Evolutionary conservation across 192 early-diverging fungal species (phyloP).

Genomic region (Gonapodya prolifera): DNA sequence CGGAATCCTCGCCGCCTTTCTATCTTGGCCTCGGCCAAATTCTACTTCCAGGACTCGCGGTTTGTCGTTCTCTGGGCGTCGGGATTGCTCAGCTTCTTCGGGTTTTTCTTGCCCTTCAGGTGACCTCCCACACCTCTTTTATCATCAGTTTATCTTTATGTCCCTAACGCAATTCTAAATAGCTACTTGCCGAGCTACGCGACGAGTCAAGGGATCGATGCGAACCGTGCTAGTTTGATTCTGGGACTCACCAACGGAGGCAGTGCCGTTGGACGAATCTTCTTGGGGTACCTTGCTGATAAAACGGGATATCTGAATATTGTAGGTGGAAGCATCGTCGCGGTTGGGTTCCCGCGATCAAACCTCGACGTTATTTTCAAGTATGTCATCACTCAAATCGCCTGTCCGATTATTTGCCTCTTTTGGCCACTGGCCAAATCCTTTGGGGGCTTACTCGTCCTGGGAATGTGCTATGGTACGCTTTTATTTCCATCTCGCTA

Average conservation of each 20-base stretch:
- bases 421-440: conserved; percentile 36
- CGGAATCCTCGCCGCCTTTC: not conserved
- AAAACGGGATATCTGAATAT: conserved; percentile 45
- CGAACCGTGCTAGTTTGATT: conserved; percentile 47
- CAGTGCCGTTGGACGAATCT: conserved; percentile 46
- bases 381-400: conserved; percentile 20
- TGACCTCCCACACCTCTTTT: not conserved
- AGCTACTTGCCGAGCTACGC: conserved; percentile 19
- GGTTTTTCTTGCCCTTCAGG: not conserved
- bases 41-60: not conserved
- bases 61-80: not conserved
- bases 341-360: not conserved
- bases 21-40: not conserved
- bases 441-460: conserved; percentile 18
- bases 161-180: not conserved
- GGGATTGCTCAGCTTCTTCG: not conserved
- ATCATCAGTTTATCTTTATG: not conserved
- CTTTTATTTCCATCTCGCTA: not conserved
- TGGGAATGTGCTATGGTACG: conserved; percentile 28
- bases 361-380: conserved; percentile 19
- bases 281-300: conserved; percentile 50
- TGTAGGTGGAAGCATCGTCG: not conserved
- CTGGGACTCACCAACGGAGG: conserved; percentile 55
- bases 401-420: conserved; percentile 13
- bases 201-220: conserved; percentile 38